phyloP scores from a whole-genome alignment of 2,329 filamentous ascomycete species.

The Cladophialophora psammophila region DNA sequence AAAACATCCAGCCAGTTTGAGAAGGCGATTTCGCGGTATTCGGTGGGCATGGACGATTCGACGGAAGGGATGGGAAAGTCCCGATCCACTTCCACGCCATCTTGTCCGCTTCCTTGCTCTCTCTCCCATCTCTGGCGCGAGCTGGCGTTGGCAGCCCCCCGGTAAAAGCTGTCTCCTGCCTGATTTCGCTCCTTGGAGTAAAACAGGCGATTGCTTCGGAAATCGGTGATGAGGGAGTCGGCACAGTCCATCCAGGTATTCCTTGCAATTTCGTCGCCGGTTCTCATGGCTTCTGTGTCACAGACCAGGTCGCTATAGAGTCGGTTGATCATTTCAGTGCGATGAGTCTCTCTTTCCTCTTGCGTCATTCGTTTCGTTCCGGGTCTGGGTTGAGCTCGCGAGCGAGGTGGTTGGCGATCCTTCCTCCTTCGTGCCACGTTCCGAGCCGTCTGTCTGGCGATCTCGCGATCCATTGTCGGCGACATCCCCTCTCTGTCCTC shows the following conservation, averaged over 20 bases:
- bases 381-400: conserved; percentile 29
- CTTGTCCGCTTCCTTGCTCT: conserved; percentile 8
- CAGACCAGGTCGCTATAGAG: conserved; percentile 57
- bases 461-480: conserved; percentile 7
- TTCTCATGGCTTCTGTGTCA: conserved; percentile 57
- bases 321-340: conserved; percentile 53
- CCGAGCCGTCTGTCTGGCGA: neutral
- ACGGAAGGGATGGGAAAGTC: conserved; percentile 30
- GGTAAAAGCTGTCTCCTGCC: conserved; percentile 59
- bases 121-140: conserved; percentile 27
- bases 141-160: conserved; percentile 48
- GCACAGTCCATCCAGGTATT: conserved; percentile 67
- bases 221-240: conserved; percentile 65
- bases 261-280: conserved; percentile 58
- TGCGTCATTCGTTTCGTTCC: conserved; percentile 40
- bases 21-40: conserved; percentile 81
- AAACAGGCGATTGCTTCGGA: conserved; percentile 66
- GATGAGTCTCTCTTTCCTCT: conserved; percentile 46
- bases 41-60: conserved; percentile 37
- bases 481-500: conserved; percentile 31
- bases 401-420: conserved; percentile 16
- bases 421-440: conserved; percentile 14
- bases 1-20: conserved; percentile 89
- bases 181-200: conserved; percentile 61
- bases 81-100: conserved; percentile 18